Base-by-base conservation (phyloP, 2,329 filamentous ascomycete genomes). In the Fusarium protoensiforme region DNA sequence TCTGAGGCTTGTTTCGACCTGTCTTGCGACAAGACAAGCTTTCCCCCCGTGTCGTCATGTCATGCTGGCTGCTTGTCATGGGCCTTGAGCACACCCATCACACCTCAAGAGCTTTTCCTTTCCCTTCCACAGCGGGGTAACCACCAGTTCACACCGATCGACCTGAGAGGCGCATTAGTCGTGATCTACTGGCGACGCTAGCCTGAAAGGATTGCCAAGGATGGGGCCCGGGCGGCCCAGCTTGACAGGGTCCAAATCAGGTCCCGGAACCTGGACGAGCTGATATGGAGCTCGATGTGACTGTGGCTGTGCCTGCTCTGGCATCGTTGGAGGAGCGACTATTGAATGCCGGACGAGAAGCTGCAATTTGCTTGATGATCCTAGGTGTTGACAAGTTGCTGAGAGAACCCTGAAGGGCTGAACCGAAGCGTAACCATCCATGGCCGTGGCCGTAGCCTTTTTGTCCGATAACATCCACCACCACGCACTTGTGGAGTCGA, bases 121-220 rank as follows among this genome's bases (percentile, higher is more conserved):
- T 5, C 24, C 3, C 24, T 4, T 3, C 61, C 61, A 68, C 41
- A 64, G 69, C 66, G 66, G 73, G 69, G 74, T 75, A 62, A 53
- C 43, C 61, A n/a, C 41, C 54, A 63, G 60, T 46, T 51, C 53
- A 64, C 53, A 64, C 57, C 66, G 71, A 77, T 75, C 75, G 67
- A 66, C 70, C 72, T 78, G 75, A 77, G 72, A 77, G 67, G 33
- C 58, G 74, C 74, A 71, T 75, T 77, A 75, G 74, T 54, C 48
- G 71, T 70, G 69, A 71, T 77, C 70, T 56, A 75, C 43, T 51
- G 59, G 20, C 54, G 51, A 54, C 75, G 72, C 75, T 77, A 77
- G 62, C 70, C 20, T 29, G 54, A 66, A 69, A 63, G 41, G 66
- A n/a, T n/a, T 63, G 64, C 48, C 61, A 65, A 64, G 51, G 22